These are phyloP conservation scores for Phytophthora cactorum DNA, from an alignment of 352 stramenopile genomes.

Conservation along the genomic window DNA sequence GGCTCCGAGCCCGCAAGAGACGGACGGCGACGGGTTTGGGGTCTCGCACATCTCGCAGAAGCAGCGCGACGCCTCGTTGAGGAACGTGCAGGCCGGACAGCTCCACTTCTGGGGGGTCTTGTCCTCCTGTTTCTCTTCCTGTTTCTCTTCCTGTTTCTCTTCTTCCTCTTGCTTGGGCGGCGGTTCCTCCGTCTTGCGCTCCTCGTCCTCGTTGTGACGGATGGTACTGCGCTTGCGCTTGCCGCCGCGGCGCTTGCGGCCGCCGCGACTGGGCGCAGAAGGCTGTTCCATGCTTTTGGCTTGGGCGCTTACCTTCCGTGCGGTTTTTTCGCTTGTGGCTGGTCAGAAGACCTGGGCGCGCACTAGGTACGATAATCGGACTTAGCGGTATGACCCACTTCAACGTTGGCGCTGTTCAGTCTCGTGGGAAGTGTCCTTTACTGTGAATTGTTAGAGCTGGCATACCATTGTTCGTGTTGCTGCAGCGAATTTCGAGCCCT, in stretches of 20 bases:
- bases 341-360: conserved; percentile 12
- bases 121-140: conserved; percentile 17
- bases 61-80: conserved; percentile 63
- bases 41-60: conserved; percentile 86
- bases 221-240: conserved; percentile 47
- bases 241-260: conserved; percentile 32
- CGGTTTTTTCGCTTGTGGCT: conserved; percentile 30
- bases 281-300: conserved; percentile 24
- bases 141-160: conserved; percentile 15
- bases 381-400: conserved; percentile 14
- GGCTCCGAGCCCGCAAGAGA: conserved; percentile 10
- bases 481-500: no score
- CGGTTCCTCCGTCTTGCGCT: conserved; percentile 17
- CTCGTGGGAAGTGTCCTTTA: background rate
- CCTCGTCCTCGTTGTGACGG: conserved; percentile 22
- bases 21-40: conserved; percentile 48
- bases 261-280: conserved; percentile 14
- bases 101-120: conserved; percentile 48
- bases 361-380: conserved; percentile 28
- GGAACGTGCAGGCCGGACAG: conserved; percentile 74
- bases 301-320: background rate
- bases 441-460: background rate
- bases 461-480: no score
- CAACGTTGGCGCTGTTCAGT: conserved; percentile 5
- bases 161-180: conserved; percentile 12